Base-by-base conservation (phyloP, 2,329 filamentous ascomycete species). In the Ceratocystis alfenasii region DNA sequence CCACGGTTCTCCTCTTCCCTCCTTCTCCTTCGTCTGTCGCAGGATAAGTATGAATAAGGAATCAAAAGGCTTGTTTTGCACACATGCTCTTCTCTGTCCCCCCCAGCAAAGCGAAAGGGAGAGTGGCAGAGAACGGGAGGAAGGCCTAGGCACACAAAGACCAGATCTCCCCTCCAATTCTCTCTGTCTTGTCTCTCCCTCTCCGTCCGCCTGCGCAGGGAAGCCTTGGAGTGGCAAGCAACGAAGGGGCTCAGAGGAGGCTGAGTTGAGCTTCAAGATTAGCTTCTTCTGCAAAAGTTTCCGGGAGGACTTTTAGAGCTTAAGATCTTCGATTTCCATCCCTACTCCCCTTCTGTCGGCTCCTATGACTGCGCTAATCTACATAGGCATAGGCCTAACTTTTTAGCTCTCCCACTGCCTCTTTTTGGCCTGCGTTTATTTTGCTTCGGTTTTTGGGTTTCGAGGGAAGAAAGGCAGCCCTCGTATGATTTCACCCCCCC, bases 301-400 rank as follows among this genome's bases (percentile, higher is more conserved):
- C 53, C 25, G 53, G 15, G 8, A 57, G 53, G 53, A 57, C 53
- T 28, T 57, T 57, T 57, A 28, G 25, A 12, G 30, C 22, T 30
- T 33, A 57, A 30, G 53, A 57, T 57, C 41, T 62, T 62, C 59
- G 59, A 41, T 62, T 62, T 7, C 41, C 17, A 41, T 41, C 59
- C 59, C 30, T 17, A 41, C 12, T 22, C 8, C n/a, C 46, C 46
- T 10, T 20, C 46, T 20, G 7, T 22, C 10, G 33, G 17, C 22
- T 36, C n/a, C 59, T 41, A 41, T 22, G 33, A 10, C 33, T 36
- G 33, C 33, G 33, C 33, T 36, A 36, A 36, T 36, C 33, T 3
- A 36, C 33, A 10, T 3, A 36, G 33, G 8, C 33, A 36, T 36
- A 36, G 33, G 33, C 33, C 10, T 25, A 25, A 25, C 22, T 36